Evolutionary conservation across 331 rosid genomes (phyloP).

Genomic region (Malus hybrid): DNA sequence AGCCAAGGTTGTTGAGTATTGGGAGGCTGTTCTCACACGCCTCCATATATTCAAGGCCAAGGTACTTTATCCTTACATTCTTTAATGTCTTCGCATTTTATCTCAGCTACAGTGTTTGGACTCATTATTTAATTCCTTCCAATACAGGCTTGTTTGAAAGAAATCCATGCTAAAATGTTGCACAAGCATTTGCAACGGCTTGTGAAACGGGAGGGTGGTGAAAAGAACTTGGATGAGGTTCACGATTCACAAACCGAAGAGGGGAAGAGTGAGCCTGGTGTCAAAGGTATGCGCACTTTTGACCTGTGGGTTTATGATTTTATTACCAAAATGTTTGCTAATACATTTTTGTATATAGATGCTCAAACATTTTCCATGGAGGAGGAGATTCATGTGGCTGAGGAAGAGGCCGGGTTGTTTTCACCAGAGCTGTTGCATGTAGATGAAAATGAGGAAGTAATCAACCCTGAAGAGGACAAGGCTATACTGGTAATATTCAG

Average conservation of each 20-base stretch:
- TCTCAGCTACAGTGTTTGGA: conserved; percentile 3
- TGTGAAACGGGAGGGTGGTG: conserved; percentile 56
- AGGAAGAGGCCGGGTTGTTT: conserved; percentile 81
- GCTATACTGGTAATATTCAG: conserved; percentile 56
- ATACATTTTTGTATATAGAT: conserved; percentile 28
- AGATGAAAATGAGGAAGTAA: conserved; percentile 77
- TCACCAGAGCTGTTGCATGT: conserved; percentile 83
- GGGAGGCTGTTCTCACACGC: conserved; percentile 89
- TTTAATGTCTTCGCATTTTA: not conserved
- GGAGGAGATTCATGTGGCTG: conserved; percentile 49
- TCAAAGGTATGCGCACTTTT: conserved; percentile 35
- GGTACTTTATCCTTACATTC: conserved; percentile 39
- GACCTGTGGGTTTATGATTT: not conserved
- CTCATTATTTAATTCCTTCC: conserved; percentile 16
- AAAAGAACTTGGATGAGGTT: conserved; percentile 39
- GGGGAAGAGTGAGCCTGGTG: conserved; percentile 38
- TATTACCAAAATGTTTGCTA: conserved; percentile 1
- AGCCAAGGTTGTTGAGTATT: conserved; percentile 91
- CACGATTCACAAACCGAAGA: conserved; percentile 27
- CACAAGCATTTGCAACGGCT: conserved; percentile 69
- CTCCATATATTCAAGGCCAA: conserved; percentile 91
- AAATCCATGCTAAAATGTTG: conserved; percentile 80
- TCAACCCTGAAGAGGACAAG: conserved; percentile 93
- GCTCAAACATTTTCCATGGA: conserved; percentile 45
- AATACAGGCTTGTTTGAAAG: conserved; percentile 83